A percentile compares a stretch with the other conserved stretches of the same genome.
Conservation (phyloP, 2,329 filamentous ascomycete genomes). For the Epichloe scottii region DNA sequence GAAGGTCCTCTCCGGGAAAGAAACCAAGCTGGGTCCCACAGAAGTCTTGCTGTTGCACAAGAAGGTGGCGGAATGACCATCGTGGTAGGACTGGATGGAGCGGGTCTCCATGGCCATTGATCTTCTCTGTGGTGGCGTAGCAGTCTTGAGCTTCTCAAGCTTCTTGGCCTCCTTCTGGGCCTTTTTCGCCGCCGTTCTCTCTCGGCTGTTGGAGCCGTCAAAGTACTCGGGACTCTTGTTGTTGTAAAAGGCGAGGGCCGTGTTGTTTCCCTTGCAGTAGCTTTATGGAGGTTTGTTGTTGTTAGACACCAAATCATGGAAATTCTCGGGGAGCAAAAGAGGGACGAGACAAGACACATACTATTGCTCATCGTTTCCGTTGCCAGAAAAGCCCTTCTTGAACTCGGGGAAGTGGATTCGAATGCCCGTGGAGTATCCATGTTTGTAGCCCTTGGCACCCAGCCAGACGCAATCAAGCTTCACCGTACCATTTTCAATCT, state of each 20-base stretch:
- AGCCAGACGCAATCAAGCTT: conserved; percentile 4
- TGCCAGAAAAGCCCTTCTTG: background rate
- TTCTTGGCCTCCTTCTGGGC: background rate
- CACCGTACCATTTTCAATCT: background rate
- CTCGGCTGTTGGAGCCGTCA: background rate
- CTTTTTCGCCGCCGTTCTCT: background rate
- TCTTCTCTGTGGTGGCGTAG: background rate
- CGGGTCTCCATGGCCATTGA: background rate
- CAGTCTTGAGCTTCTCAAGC: background rate
- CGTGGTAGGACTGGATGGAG: background rate
- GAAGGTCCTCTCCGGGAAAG: background rate
- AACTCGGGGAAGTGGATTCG: conserved; percentile 3
- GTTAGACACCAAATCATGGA: background rate
- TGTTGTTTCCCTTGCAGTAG: conserved; percentile 1
- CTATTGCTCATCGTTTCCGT: background rate
- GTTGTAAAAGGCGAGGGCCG: background rate
- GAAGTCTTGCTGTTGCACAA: background rate
- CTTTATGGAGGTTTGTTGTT: background rate
- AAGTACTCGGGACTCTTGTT: background rate
- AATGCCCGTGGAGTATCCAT: background rate
- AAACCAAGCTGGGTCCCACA: conserved; percentile 3
- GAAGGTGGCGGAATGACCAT: background rate
- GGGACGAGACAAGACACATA: background rate
- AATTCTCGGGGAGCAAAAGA: background rate
- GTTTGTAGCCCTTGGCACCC: background rate